Evolutionary conservation across 192 early-diverging fungal genomes (phyloP), one percentile per base, ranked within the genome.

Genomic region (Phycomyces nitens): DNA sequence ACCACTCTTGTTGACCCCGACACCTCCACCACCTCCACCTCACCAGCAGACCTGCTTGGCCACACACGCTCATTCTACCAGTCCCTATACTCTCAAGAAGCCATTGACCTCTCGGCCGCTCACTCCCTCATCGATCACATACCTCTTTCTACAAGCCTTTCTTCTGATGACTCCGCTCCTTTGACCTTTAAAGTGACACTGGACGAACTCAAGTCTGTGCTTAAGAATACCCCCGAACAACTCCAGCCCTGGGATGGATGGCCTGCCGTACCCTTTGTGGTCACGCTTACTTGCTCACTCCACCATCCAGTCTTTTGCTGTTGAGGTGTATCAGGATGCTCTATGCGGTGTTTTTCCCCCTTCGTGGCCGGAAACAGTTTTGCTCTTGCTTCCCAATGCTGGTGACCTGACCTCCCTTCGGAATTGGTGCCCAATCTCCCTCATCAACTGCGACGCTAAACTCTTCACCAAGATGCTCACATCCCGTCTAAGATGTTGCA

Each of bases 371-470:
- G 14, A 22, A 22, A 71, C 74, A 2, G 23, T 40, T 14, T 62
- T 76, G 62, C 29, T 58, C 21, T 27, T 72, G 5, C 53, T 72
- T 0, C 54, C 29, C 26, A 77, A 72, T 49, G 72, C 69, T 47
- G 70, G 70, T 1, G 67, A 72, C 15, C 9, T 60, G 3, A 9
- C 24, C 4, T 16, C 44, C 0, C 56, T 77, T 10, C 27, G 34
- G 1, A 78, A 64, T 16, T 71, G 41, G 40, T 50, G 57, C 0
- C 62, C 62, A 12, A 3, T 71, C 9, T 60, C 69, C 1, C 22
- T 71, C n/a, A 64, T 65, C 3, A 71, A 65, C 39, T n/a, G 49
- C n/a, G 69, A 71, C 23, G 69, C 68, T 3, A 69, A 69, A 38
- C 2, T 69, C 2, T 62, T 69, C 50, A 69, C 58, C 15, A 0